Conservation (phyloP, 352 stramenopile genomes). For the Globisporangium acanthophoron region DNA sequence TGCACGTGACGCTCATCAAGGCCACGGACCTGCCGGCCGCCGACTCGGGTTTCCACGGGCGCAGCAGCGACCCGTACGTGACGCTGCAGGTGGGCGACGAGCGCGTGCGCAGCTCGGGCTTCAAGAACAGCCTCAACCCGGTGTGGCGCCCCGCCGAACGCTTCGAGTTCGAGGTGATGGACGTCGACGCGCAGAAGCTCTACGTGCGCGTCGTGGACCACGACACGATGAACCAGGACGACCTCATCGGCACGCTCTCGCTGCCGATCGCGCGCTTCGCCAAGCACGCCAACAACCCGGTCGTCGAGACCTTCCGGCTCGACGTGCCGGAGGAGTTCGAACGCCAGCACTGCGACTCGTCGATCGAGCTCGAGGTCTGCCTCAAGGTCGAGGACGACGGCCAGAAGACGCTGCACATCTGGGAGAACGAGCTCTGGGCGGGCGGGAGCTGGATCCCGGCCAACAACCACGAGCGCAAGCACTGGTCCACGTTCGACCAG, state of each 20-base stretch:
- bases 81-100: slow-evolving; percentile 47
- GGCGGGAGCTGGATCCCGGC: slow-evolving; percentile 37
- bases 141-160: slow-evolving; percentile 69
- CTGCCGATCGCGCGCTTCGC: slow-evolving; percentile 50
- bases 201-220: slow-evolving; percentile 59
- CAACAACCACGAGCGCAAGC: slow-evolving; percentile 42
- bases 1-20: slow-evolving; percentile 61
- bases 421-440: slow-evolving; percentile 63
- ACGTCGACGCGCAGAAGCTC: slow-evolving; percentile 38
- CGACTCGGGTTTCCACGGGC: slow-evolving; percentile 44
- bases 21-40: slow-evolving; percentile 61
- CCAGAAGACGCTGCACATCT: slow-evolving; percentile 50
- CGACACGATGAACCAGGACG: slow-evolving; percentile 60
- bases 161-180: slow-evolving; percentile 62
- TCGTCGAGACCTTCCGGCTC: slow-evolving; percentile 47
- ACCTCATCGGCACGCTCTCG: slow-evolving; percentile 45
- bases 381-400: slow-evolving; percentile 46
- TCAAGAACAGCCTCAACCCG: slow-evolving; percentile 45
- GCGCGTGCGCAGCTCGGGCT: slow-evolving; percentile 41
- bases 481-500: slow-evolving; percentile 57
- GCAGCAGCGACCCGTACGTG: slow-evolving; percentile 72
- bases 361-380: slow-evolving; percentile 37
- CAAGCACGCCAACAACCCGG: slow-evolving; percentile 36
- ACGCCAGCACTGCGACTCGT: slow-evolving; percentile 23
- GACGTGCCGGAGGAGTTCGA: slow-evolving; percentile 35